Conservation (phyloP, 2,329 filamentous ascomycete genomes). For the Venturia nashicola region DNA sequence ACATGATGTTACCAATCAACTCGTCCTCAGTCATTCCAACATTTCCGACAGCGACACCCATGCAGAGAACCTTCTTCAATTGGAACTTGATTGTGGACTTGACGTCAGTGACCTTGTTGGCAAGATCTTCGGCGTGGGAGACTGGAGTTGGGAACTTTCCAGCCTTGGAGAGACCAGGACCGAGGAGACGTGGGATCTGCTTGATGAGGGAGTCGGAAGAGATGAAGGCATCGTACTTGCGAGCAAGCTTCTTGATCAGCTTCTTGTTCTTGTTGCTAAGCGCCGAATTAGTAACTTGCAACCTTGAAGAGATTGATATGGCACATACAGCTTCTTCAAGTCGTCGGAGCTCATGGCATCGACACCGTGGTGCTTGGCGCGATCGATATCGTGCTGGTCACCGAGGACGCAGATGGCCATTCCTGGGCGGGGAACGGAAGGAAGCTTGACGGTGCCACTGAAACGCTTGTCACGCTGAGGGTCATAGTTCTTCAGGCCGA, state of each 20-base stretch:
- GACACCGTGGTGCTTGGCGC: constrained; percentile 97
- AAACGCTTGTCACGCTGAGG: constrained; percentile 99
- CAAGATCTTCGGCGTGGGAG: constrained; percentile 90
- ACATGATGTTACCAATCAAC: constrained; percentile 97
- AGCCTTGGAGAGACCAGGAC: constrained; percentile 96
- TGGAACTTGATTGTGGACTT: constrained; percentile 99
- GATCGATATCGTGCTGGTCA: constrained; percentile 98
- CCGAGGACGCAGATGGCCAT: constrained; percentile 83
- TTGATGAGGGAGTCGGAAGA: constrained; percentile 97
- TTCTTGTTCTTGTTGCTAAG: constrained; percentile 10
- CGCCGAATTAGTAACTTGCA: not conserved
- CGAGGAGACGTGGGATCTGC: constrained; percentile 99
- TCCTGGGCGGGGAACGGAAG: constrained; percentile 78
- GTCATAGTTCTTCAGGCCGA: constrained; percentile 42
- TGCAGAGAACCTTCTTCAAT: constrained; percentile 99
- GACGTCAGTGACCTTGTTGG: constrained; percentile 95
- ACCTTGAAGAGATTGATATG: not conserved
- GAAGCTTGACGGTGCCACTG: constrained; percentile 96
- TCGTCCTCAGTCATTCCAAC: constrained; percentile 95
- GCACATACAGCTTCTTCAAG: constrained; percentile 99
- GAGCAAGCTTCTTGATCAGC: constrained; percentile 56
- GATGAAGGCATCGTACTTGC: constrained; percentile 99
- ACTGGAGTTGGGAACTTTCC: constrained; percentile 99
- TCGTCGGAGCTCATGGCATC: constrained; percentile 98
- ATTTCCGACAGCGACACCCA: constrained; percentile 98